These are phyloP conservation scores for Scopulariopsis brevicaulis DNA, from an alignment of 2,329 filamentous ascomycete species.

Conservation along the genomic window DNA sequence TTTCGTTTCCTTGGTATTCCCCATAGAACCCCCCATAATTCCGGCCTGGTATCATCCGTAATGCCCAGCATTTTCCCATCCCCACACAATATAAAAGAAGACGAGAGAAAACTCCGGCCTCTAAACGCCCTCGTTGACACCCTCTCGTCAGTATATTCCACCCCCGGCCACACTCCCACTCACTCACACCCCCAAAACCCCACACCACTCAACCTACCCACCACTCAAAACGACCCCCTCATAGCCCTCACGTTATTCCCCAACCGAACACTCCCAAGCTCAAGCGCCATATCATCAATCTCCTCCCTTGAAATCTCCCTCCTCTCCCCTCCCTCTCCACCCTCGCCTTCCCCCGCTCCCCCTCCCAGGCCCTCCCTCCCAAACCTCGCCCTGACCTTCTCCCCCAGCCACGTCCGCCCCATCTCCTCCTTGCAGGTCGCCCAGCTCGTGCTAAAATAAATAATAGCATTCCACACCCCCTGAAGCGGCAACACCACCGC, in stretches of 20 bases:
- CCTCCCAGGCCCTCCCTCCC: background rate
- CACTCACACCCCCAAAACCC: no score
- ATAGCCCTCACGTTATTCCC: slow-evolving; percentile 4
- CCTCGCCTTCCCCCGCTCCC: background rate
- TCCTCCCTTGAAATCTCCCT: background rate
- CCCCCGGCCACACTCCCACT: no score
- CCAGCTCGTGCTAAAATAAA: slow-evolving; percentile 60
- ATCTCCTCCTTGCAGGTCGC: slow-evolving; percentile 14
- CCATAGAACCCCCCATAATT: no score
- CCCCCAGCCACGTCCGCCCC: background rate
- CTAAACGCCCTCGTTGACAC: no score
- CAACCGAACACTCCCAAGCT: background rate
- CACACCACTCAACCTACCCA: background rate
- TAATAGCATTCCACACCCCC: slow-evolving; percentile 70
- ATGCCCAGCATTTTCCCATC: no score
- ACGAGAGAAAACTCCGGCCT: no score
- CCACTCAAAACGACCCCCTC: background rate
- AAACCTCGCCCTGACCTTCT: background rate
- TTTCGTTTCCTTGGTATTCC: no score
- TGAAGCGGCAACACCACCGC: slow-evolving; percentile 66
- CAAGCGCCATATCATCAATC: background rate
- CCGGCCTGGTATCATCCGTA: no score
- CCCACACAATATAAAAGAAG: no score
- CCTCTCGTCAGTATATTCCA: no score
- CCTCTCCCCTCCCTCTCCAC: background rate